Evolutionary conservation across 2,329 filamentous ascomycete species (phyloP), one percentile per base, ranked within the genome.

Genomic region (Fusarium albidum): DNA sequence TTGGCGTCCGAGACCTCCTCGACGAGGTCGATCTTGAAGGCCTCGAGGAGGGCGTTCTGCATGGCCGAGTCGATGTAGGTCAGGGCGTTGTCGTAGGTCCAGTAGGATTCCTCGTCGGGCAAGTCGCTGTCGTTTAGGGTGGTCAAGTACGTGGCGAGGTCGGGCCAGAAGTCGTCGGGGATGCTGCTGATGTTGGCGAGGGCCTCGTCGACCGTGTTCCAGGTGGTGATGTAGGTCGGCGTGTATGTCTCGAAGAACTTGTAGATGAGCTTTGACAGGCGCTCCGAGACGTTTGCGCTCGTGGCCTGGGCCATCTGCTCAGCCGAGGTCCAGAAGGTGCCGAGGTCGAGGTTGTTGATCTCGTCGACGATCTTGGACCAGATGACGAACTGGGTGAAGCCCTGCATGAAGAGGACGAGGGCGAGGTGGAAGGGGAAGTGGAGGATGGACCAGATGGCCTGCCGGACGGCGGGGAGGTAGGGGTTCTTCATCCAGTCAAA

Each of bases 401-500:
- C 86, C 63, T 88, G 85, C 37, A 87, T 80, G n/a, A 87, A 79
- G 7, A 89, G 78, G 12, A 87, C 80, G 27, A 89, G 79, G 6
- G 82, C 74, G 3, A 88, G 77, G 59, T 89, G 85, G 61, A 88
- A 83, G 1, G 85, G 85, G 53, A 87, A 83, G 70, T 88, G 86
- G 1, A 84, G 68, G 3, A 76, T 50, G 0, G 80, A 77, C 83
- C 82, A 86, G 45, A 84, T 70, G 43, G 86, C 82, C 59, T 89
- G 86, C 5, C 82, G 79, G 38, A 84, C 74, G 69, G 77, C 52
- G 70, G 82, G 69, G 76, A 79, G 82, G 27, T 86, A 79, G 52
- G 85, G 80, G 43, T 84, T 84, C 65, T 87, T 86, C 69, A 87
- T 84, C 82, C 84, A 88, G 60, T 88, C 77, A 47, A 89, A 80